Conservation (phyloP, 78 protist genomes). For the Diacronema lutheri region DNA sequence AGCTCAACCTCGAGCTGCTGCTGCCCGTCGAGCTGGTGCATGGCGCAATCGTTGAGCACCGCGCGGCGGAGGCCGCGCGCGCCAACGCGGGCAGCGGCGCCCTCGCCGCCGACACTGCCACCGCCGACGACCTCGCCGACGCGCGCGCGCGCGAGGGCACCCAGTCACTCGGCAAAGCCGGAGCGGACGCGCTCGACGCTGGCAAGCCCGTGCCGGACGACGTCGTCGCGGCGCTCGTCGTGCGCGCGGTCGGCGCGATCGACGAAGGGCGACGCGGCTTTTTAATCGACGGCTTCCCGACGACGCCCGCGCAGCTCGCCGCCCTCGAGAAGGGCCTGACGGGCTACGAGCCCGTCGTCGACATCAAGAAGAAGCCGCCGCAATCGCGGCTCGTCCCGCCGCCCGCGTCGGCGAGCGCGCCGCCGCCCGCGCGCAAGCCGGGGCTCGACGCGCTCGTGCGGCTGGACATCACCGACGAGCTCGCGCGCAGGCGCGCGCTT, state of each 20-base stretch:
- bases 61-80: background rate
- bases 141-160: background rate
- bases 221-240: conserved; percentile 2
- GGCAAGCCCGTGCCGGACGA: conserved; percentile 14
- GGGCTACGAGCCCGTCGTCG: background rate
- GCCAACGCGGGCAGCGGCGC: background rate
- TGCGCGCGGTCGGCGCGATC: background rate
- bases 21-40: background rate
- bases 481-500: conserved; percentile 17
- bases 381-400: background rate
- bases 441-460: conserved; percentile 18
- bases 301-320: background rate
- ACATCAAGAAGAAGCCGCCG: background rate
- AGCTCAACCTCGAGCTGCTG: background rate
- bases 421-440: background rate
- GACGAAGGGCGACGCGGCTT: background rate
- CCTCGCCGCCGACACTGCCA: background rate
- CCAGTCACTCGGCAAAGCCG: background rate
- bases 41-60: background rate
- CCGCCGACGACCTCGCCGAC: background rate
- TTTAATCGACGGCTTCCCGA: conserved; percentile 13
- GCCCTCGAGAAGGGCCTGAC: conserved; percentile 28
- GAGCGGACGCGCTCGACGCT: background rate
- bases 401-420: background rate
- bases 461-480: background rate